These are phyloP conservation scores for Babesia bovis DNA, from an alignment of 169 alveolate genomes.

Conservation along the genomic window DNA sequence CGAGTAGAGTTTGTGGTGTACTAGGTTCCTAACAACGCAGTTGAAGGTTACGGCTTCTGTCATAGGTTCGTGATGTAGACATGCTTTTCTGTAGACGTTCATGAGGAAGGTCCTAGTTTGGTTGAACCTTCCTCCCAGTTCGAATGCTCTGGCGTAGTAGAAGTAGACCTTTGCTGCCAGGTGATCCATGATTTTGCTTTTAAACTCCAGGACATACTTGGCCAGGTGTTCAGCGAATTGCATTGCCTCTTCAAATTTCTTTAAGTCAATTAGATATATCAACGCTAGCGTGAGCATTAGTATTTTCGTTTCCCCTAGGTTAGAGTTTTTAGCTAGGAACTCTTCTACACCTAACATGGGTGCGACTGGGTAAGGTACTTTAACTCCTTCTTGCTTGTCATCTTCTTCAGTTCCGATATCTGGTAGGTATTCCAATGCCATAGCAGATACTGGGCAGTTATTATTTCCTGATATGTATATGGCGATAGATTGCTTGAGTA, in stretches of 20 bases:
- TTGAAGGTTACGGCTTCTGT: constrained; percentile 89
- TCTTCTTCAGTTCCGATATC: background rate
- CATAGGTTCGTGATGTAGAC: constrained; percentile 84
- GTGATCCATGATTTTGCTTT: constrained; percentile 80
- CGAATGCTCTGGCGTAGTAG: constrained; percentile 84
- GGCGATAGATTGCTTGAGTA: constrained; percentile 40
- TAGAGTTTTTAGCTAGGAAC: constrained; percentile 50
- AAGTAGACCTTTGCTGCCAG: constrained; percentile 75
- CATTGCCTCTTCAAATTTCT: constrained; percentile 55
- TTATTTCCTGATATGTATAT: constrained; percentile 46
- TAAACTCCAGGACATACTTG: constrained; percentile 63
- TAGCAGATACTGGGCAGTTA: constrained; percentile 45
- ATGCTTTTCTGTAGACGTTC: constrained; percentile 72
- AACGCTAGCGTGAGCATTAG: constrained; percentile 53
- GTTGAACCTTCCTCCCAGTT: constrained; percentile 78
- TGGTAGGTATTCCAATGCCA: constrained; percentile 29
- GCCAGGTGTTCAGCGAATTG: constrained; percentile 63
- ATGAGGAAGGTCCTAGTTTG: constrained; percentile 73
- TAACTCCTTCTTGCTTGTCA: constrained; percentile 6
- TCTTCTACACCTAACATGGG: constrained; percentile 51
- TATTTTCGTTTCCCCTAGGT: constrained; percentile 56
- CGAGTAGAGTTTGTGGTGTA: constrained; percentile 78
- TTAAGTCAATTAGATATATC: constrained; percentile 55
- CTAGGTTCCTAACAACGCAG: constrained; percentile 86
- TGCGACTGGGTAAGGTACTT: constrained; percentile 27